Evolutionary conservation across 2,329 filamentous ascomycete species (phyloP).

Genomic region (Fusarium staphyleae): DNA sequence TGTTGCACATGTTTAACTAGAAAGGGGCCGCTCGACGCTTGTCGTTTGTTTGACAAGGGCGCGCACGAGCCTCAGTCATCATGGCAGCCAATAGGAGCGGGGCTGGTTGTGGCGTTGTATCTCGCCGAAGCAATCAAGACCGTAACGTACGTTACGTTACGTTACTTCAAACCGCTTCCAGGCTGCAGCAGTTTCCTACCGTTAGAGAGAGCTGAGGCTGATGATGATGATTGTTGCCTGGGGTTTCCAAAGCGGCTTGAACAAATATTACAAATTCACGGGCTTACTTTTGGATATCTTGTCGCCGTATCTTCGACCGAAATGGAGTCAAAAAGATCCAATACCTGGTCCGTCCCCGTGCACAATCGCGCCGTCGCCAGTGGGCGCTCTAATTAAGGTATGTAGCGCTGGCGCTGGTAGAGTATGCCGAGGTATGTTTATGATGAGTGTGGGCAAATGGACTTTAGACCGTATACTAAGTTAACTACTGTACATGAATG

Average conservation of each 20-base stretch:
- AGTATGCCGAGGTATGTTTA: no score
- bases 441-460: no score
- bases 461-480: no score
- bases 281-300: neutral
- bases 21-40: constrained; percentile 32
- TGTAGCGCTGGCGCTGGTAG: neutral
- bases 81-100: constrained; percentile 26
- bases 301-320: neutral
- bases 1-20: constrained; percentile 15
- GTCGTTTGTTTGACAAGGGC: constrained; percentile 16
- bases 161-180: neutral
- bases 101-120: constrained; percentile 28
- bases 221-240: constrained; percentile 10
- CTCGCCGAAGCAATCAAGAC: no score
- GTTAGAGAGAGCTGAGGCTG: constrained; percentile 12
- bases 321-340: neutral
- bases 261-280: neutral
- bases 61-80: constrained; percentile 3
- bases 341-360: constrained; percentile 2
- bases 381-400: neutral
- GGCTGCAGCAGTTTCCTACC: constrained; percentile 9
- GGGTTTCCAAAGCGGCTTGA: neutral
- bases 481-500: no score
- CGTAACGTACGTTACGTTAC: no score
- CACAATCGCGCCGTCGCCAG: constrained; percentile 3